phyloP scores from a whole-genome alignment of 441 rosid species.

The Geranium incanum region DNA sequence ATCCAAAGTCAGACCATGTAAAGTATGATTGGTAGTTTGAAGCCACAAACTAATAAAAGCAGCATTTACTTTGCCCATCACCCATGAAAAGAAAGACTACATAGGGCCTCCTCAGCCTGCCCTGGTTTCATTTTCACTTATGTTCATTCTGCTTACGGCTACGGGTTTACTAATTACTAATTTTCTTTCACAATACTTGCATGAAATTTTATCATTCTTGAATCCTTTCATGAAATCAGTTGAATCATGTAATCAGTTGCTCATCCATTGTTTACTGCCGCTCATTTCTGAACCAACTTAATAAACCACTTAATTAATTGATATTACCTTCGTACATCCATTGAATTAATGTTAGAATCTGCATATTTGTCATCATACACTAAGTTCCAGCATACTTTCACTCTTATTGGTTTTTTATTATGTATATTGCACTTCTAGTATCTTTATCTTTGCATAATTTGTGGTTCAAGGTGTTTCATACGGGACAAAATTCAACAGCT shows the following conservation, averaged over 20 bases:
- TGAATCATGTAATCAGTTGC: not conserved
- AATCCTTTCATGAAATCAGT: not conserved
- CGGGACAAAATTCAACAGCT: conserved; percentile 50
- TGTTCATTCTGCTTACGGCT: not conserved
- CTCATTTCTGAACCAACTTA: not conserved
- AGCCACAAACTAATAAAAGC: too few relatives aligned
- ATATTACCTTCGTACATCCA: not conserved
- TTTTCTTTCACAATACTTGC: not conserved
- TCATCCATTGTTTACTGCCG: not conserved
- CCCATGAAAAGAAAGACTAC: too few relatives aligned
- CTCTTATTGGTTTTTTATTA: conserved; percentile 1
- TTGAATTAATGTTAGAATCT: not conserved
- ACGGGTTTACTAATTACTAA: not conserved
- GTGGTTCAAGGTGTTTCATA: conserved; percentile 55
- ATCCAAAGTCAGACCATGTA: too few relatives aligned
- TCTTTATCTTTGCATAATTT: conserved; percentile 19
- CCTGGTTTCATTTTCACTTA: not conserved
- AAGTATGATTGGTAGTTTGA: too few relatives aligned
- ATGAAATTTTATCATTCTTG: not conserved
- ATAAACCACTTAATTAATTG: not conserved
- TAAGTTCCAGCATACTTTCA: not conserved
- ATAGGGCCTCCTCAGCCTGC: too few relatives aligned
- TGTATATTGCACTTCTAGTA: conserved; percentile 19
- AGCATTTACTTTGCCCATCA: too few relatives aligned
- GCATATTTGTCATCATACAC: conserved; percentile 1